Percentiles rank a stretch among this genome's conserved stretches.
Conservation (phyloP, 495 filamentous ascomycete species). For the Glutinoglossum americanum region DNA sequence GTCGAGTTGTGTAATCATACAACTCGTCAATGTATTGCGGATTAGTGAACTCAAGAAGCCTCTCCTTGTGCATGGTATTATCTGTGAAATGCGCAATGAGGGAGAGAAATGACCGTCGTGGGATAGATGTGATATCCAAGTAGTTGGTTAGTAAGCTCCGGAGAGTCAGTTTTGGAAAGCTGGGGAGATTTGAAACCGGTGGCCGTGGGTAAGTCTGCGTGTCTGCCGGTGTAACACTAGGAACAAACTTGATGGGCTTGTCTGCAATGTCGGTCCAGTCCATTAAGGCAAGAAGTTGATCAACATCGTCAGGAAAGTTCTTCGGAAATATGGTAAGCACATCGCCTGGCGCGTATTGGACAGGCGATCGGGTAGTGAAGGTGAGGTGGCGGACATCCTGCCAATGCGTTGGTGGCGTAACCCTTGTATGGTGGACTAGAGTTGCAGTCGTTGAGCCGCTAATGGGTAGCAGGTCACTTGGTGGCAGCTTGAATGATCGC, state of each 20-base stretch:
- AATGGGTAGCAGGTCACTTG: constrained; percentile 20
- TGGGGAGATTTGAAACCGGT: constrained; percentile 21
- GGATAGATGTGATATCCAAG: constrained; percentile 74
- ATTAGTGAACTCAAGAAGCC: constrained; percentile 61
- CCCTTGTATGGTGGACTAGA: constrained; percentile 36
- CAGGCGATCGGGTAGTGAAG: constrained; percentile 25
- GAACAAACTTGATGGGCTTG: constrained; percentile 27
- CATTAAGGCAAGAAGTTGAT: constrained; percentile 52
- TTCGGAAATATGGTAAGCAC: constrained; percentile 65
- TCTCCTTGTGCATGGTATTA: constrained; percentile 52
- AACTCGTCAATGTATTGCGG: constrained; percentile 67
- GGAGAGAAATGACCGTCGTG: constrained; percentile 66
- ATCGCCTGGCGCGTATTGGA: constrained; percentile 45
- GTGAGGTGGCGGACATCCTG: constrained; percentile 77
- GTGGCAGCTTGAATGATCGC: neutral
- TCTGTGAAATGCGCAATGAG: constrained; percentile 48
- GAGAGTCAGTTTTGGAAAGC: constrained; percentile 35
- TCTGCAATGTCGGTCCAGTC: constrained; percentile 55
- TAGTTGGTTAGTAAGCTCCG: constrained; percentile 57
- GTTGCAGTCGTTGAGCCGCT: constrained; percentile 23
- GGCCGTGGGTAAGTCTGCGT: constrained; percentile 14
- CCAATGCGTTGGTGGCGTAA: constrained; percentile 64
- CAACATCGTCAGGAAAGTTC: constrained; percentile 60
- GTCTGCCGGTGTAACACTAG: constrained; percentile 10
- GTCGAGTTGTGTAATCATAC: constrained; percentile 87